These are phyloP conservation scores for Misopates orontium DNA, from an alignment of 257 asterid species.

Conservation along the genomic window DNA sequence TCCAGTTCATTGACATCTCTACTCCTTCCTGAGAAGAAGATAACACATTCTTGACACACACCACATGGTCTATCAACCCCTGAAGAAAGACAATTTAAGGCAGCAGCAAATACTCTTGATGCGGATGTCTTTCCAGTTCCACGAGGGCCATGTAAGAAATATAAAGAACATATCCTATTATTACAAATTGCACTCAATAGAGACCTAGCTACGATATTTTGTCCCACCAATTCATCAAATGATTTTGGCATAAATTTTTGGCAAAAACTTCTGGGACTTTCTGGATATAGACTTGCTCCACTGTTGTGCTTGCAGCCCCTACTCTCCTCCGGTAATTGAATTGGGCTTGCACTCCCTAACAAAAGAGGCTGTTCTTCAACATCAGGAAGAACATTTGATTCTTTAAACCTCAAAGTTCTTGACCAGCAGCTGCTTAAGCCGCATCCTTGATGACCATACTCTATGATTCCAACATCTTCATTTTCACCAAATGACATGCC, in stretches of 20 bases:
- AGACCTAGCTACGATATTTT: conserved; percentile 54
- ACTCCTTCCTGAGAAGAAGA: conserved; percentile 70
- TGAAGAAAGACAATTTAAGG: conserved; percentile 68
- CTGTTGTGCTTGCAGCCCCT: conserved; percentile 29
- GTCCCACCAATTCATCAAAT: conserved; percentile 77
- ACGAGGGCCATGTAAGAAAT: conserved; percentile 83
- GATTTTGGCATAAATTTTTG: conserved; percentile 76
- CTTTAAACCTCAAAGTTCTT: conserved; percentile 51
- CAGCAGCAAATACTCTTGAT: conserved; percentile 84
- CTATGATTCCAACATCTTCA: conserved; percentile 50
- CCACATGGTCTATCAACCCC: conserved; percentile 72
- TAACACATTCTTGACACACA: conserved; percentile 65
- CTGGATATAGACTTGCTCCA: conserved; percentile 34
- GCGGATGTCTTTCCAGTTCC: conserved; percentile 94
- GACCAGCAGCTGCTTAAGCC: conserved; percentile 82
- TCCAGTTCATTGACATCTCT: conserved; percentile 69
- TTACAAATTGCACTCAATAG: conserved; percentile 58
- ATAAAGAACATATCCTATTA: conserved; percentile 50
- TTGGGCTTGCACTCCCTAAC: conserved; percentile 31
- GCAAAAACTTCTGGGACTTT: conserved; percentile 58
- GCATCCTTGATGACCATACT: conserved; percentile 65
- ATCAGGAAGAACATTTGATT: conserved; percentile 36
- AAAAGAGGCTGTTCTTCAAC: conserved; percentile 62
- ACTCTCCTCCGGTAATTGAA: conserved; percentile 21
- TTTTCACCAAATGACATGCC: conserved; percentile 38